phyloP scores from a whole-genome alignment of 2,329 filamentous ascomycete species.

The Fonsecaea multimorphosa region DNA sequence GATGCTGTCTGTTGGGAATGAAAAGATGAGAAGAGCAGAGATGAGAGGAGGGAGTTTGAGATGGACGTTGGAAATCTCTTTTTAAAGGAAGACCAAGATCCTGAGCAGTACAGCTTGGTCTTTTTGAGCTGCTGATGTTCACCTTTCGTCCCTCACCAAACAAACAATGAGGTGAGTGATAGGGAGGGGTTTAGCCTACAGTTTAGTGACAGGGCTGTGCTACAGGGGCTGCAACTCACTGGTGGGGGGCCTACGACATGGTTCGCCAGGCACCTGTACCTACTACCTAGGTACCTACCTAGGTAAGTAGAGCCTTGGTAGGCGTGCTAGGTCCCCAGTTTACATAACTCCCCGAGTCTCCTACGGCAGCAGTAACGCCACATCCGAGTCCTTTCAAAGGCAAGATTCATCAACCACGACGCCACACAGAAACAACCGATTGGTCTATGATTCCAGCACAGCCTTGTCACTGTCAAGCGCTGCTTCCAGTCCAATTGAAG shows the following conservation, averaged over 20 bases:
- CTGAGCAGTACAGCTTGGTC: neutral
- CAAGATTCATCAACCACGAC: neutral
- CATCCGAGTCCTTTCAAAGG: neutral
- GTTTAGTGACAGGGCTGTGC: conserved; percentile 1
- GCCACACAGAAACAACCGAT: neutral
- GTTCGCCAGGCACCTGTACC: too few species aligned
- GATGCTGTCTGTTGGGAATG: conserved; percentile 6
- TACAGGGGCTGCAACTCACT: neutral
- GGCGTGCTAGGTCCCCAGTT: too few species aligned
- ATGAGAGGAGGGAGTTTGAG: conserved; percentile 5
- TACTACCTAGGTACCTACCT: too few species aligned
- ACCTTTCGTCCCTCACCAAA: neutral
- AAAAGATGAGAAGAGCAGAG: neutral
- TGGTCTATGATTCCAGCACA: neutral
- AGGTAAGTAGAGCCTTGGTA: too few species aligned
- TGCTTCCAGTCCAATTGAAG: neutral
- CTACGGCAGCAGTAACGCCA: neutral
- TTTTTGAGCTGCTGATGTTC: neutral
- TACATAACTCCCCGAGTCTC: too few species aligned
- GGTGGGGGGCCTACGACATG: neutral
- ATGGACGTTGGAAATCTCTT: neutral
- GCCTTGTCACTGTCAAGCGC: neutral
- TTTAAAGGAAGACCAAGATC: neutral
- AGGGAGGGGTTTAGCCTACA: neutral
- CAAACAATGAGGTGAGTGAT: neutral